Evolutionary conservation across 1,284 basidiomycete species (phyloP).

Genomic region (Afroboletus lepidellus): DNA sequence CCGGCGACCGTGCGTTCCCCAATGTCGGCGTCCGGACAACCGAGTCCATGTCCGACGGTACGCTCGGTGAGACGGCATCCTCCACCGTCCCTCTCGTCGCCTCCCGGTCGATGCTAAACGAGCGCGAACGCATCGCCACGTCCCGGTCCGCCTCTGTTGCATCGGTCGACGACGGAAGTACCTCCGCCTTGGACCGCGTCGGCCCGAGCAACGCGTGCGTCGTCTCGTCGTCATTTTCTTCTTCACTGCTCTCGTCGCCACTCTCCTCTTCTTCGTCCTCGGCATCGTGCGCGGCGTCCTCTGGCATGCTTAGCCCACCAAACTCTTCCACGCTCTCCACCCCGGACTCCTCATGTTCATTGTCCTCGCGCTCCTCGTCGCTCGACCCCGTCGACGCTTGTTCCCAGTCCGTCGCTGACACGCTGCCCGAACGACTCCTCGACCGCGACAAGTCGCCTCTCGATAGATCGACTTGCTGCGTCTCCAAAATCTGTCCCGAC

Average conservation of each 20-base stretch:
- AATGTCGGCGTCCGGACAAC: constrained; percentile 26
- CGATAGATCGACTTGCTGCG: constrained; percentile 72
- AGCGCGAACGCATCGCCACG: constrained; percentile 11
- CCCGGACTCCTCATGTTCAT: constrained; percentile 19
- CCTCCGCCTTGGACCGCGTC: constrained; percentile 6
- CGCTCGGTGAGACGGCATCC: constrained; percentile 24
- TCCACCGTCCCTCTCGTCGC: constrained; percentile 4
- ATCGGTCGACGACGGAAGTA: background rate
- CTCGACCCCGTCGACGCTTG: constrained; percentile 50
- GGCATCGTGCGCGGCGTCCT: constrained; percentile 6
- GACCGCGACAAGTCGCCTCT: constrained; percentile 42
- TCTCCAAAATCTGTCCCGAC: constrained; percentile 84
- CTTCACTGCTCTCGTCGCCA: constrained; percentile 2
- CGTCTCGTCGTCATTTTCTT: constrained; percentile 26
- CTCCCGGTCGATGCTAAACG: constrained; percentile 3
- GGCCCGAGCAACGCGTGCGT: constrained; percentile 32
- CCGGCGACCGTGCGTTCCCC: constrained; percentile 25
- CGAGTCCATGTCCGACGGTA: constrained; percentile 33
- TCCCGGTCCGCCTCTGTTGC: constrained; percentile 2
- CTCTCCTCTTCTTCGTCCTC: background rate
- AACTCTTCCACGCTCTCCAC: constrained; percentile 31
- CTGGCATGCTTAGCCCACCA: constrained; percentile 15
- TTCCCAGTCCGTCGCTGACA: constrained; percentile 40
- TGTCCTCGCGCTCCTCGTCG: constrained; percentile 21
- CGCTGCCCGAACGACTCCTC: constrained; percentile 56